Evolutionary conservation across 139 green algal species (phyloP), one percentile per base, ranked within the genome.

Genomic region (Spirogloea muscicola): DNA sequence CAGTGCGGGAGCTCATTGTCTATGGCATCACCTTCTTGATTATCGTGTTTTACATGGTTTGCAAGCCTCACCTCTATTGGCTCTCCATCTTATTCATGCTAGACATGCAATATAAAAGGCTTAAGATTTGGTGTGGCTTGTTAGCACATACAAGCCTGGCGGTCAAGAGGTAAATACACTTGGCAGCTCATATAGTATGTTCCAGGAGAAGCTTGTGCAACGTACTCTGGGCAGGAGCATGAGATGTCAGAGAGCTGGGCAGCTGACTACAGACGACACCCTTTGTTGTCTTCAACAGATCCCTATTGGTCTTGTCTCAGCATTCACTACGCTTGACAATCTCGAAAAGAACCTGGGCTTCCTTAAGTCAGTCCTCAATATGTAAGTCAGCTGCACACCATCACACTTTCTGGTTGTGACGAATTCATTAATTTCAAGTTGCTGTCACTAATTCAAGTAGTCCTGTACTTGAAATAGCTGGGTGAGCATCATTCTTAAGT

Each of bases 1-100:
- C 55, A 5, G 57, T 75, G 31, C 48, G 48, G 55, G 36, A 9
- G 57, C n/a, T 9, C 38, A 33, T 76, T 10, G 68, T 74, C 25
- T 48, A 52, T 33, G 37, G 41, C 1, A 38, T 64, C 31, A 38
- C 49, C 39, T 79, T 81, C 74, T 7, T 80, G n/a, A 82, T 64
- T 29, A 81, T 81, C 58, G 75, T 18, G 49, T 81, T 81, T 36
- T 81, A 83, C 48, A 84, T 82, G 74, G 69, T 77, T n/a, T n/a
- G n/a, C n/a, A n/a, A n/a, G n/a, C n/a, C n/a, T n/a, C n/a, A n/a
- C n/a, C n/a, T n/a, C n/a, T n/a, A n/a, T n/a, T n/a, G n/a, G n/a
- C n/a, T n/a, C n/a, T n/a, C n/a, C n/a, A n/a, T n/a, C n/a, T n/a
- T n/a, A n/a, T n/a, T n/a, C n/a, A n/a, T n/a, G n/a, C n/a, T n/a